Percentiles rank a stretch among this genome's conserved stretches.
phyloP scores from a whole-genome alignment of 164 flowering plant species.

The Magnolia kwangsiensis region DNA sequence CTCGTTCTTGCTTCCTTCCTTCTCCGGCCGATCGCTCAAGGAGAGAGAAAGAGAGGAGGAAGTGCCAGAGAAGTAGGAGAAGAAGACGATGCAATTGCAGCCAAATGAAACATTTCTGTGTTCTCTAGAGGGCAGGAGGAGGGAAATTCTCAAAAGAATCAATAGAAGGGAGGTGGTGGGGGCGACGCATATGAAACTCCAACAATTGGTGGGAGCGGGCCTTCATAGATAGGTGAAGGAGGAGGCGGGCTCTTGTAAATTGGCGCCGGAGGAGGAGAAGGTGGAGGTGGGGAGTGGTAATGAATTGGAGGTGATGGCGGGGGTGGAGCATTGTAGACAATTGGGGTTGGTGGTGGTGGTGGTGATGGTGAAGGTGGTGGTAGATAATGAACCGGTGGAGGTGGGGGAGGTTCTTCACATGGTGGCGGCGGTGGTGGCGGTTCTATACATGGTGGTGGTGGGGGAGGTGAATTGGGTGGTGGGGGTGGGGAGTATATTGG shows the following conservation, averaged over 20 bases:
- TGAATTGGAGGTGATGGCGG: conserved; percentile 24
- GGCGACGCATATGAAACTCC: conserved; percentile 72
- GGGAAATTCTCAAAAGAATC: conserved; percentile 64
- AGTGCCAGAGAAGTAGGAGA: conserved; percentile 17
- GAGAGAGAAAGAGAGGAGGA: conserved; percentile 7
- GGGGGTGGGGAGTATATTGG: conserved; percentile 22
- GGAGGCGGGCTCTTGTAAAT: conserved; percentile 27
- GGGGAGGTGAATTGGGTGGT: conserved; percentile 36
- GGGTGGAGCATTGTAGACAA: conserved; percentile 11
- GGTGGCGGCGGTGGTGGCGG: conserved; percentile 35
- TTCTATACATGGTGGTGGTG: conserved; percentile 37
- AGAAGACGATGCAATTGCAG: conserved; percentile 18
- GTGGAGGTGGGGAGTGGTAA: conserved; percentile 16
- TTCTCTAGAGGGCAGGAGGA: conserved; percentile 29
- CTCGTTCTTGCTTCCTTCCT: not conserved
- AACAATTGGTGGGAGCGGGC: conserved; percentile 63
- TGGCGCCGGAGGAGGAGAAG: conserved; percentile 14
- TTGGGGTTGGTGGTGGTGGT: conserved; percentile 15
- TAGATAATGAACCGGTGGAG: conserved; percentile 20
- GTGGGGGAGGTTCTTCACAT: conserved; percentile 27
- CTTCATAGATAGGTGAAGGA: conserved; percentile 55
- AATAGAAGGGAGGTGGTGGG: conserved; percentile 71
- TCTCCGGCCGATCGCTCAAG: conserved; percentile 25
- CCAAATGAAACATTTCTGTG: conserved; percentile 12
- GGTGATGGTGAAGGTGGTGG: conserved; percentile 18